phyloP scores from a whole-genome alignment of 768 basidiomycete genomes.

The Mycena vulgaris region DNA sequence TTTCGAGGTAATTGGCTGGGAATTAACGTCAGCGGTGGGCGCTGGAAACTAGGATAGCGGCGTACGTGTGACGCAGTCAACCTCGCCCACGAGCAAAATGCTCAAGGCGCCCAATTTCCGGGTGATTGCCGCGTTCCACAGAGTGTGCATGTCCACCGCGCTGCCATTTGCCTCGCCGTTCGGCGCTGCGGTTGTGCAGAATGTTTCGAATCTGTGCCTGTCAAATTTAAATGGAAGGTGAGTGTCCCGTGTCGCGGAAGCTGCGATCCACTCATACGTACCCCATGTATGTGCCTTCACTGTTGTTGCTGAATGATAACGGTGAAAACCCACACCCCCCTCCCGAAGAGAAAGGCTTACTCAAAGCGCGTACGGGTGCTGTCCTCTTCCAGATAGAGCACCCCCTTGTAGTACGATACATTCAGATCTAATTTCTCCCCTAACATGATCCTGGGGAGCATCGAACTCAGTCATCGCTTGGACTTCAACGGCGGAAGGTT shows the following conservation, averaged over 20 bases:
- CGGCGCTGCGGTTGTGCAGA: constrained; percentile 1
- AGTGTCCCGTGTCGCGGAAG: background rate
- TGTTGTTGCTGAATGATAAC: background rate
- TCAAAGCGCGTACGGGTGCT: background rate
- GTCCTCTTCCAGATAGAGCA: constrained; percentile 29
- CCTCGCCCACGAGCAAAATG: constrained; percentile 28
- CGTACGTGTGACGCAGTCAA: constrained; percentile 31
- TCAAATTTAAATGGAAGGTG: background rate
- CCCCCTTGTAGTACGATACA: constrained; percentile 23
- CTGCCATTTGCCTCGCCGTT: background rate
- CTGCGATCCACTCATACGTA: background rate
- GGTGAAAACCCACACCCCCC: background rate
- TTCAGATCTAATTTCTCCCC: constrained; percentile 14
- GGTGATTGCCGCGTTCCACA: constrained; percentile 14
- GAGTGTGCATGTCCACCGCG: constrained; percentile 9
- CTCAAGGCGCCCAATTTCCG: constrained; percentile 23
- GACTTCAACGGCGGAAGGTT: background rate
- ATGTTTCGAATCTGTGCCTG: constrained; percentile 30
- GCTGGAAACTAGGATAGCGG: no score
- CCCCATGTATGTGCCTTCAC: constrained; percentile 12
- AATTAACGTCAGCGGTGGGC: no score
- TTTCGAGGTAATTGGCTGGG: constrained; percentile 13
- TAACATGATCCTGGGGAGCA: constrained; percentile 18
- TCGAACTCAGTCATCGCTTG: background rate
- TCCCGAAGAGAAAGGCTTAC: background rate